Percentiles rank a stretch among this genome's conserved stretches.
phyloP scores from a whole-genome alignment of 148 eudicot genomes.

The Nyssa sinensis region DNA sequence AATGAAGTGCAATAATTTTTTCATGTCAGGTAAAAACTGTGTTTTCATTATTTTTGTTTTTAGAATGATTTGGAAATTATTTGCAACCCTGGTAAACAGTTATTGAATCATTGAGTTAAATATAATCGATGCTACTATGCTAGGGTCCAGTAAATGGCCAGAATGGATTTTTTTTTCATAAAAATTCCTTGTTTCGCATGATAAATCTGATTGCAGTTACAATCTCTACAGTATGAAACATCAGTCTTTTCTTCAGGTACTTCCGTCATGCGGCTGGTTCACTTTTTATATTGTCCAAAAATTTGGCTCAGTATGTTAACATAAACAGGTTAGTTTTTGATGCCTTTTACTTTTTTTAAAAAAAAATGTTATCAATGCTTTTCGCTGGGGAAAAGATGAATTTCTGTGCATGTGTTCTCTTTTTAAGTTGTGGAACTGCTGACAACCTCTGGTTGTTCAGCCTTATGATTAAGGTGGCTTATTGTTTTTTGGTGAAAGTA shows the following conservation, averaged over 20 bases:
- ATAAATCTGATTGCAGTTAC: background rate
- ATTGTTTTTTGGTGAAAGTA: too few species aligned
- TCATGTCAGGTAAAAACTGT: background rate
- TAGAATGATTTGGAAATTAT: too few species aligned
- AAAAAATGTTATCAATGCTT: too few species aligned
- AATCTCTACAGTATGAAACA: background rate
- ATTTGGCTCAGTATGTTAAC: conserved; percentile 78
- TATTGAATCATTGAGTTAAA: too few species aligned
- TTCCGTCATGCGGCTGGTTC: conserved; percentile 92
- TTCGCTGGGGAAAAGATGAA: background rate
- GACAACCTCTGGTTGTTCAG: background rate
- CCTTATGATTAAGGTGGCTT: background rate
- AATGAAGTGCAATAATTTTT: background rate
- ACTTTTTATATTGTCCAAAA: conserved; percentile 71
- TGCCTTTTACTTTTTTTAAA: too few species aligned
- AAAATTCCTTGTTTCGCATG: background rate
- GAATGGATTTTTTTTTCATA: background rate
- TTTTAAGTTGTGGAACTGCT: background rate
- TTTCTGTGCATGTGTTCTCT: background rate
- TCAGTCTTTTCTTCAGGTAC: conserved; percentile 60
- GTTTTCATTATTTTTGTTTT: background rate
- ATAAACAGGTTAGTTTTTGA: conserved; percentile 65
- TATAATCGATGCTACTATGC: too few species aligned
- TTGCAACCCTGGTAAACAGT: too few species aligned
- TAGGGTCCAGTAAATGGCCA: too few species aligned